phyloP scores from a whole-genome alignment of 2,329 filamentous ascomycete genomes.

The Penicillium griseofulvum region DNA sequence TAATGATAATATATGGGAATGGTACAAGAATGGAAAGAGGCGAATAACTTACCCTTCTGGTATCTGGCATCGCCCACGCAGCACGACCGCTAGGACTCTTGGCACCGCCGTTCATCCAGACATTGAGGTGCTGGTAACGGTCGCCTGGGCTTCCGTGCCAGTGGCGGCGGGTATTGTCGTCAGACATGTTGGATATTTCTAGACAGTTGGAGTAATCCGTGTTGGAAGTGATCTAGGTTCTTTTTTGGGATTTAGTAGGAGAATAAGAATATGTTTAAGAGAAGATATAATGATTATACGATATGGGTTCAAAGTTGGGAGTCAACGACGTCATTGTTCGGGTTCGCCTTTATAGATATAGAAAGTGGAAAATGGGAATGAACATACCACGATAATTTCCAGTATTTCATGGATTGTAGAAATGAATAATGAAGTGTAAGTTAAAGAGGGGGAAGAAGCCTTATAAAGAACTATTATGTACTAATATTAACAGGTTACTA shows the following conservation, averaged over 20 bases:
- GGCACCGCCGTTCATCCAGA: constrained; percentile 36
- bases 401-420: background rate
- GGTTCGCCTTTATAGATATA: background rate
- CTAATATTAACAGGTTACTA: background rate
- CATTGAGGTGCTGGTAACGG: constrained; percentile 37
- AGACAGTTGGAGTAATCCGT: constrained; percentile 6
- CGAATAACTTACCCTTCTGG: constrained; percentile 29
- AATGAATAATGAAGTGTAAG: background rate
- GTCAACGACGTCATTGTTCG: constrained; percentile 25
- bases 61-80: constrained; percentile 21
- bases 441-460: background rate
- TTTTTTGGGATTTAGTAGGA: background rate
- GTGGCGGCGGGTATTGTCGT: constrained; percentile 29
- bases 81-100: constrained; percentile 23
- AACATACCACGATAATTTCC: background rate
- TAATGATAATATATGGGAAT: background rate
- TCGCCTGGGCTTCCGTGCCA: constrained; percentile 37
- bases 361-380: background rate
- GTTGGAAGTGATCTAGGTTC: background rate
- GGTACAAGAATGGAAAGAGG: background rate
- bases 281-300: background rate
- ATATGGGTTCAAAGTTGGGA: constrained; percentile 1
- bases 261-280: background rate
- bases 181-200: constrained; percentile 20
- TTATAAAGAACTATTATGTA: background rate